Percentiles rank a stretch among this genome's conserved stretches.
These are phyloP conservation scores for Ceratocystis huliohia DNA, from an alignment of 2,329 filamentous ascomycete species.

Conservation along the genomic window DNA sequence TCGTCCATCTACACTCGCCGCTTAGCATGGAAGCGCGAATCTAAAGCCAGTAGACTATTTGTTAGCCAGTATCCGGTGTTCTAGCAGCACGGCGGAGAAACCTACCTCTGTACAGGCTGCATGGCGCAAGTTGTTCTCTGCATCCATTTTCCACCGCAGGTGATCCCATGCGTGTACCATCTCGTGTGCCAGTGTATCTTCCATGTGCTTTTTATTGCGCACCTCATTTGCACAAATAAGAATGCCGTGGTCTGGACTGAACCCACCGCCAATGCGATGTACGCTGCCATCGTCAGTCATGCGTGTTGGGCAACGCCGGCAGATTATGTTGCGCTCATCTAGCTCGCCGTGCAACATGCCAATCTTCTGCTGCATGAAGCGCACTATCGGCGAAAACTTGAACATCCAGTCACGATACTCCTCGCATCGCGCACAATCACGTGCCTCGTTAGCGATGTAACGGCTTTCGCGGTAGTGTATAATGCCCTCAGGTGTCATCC, in stretches of 20 bases:
- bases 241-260: conserved; percentile 76
- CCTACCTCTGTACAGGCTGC: conserved; percentile 84
- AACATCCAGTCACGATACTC: conserved; percentile 72
- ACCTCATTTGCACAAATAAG: conserved; percentile 88
- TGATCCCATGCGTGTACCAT: conserved; percentile 98
- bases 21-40: conserved; percentile 87
- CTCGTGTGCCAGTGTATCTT: conserved; percentile 91
- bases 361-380: conserved; percentile 76
- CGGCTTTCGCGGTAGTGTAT: conserved; percentile 67
- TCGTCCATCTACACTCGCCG: conserved; percentile 82
- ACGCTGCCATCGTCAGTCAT: conserved; percentile 46
- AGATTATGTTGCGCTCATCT: conserved; percentile 63
- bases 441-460: conserved; percentile 61
- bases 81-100: conserved; percentile 1
- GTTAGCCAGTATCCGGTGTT: conserved; percentile 14
- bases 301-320: conserved; percentile 58
- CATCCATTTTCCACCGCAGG: conserved; percentile 80
- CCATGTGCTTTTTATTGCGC: conserved; percentile 63
- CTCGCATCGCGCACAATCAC: conserved; percentile 72
- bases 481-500: conserved; percentile 54
- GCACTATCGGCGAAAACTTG: conserved; percentile 69
- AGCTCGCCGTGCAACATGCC: conserved; percentile 64
- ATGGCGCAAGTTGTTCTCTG: conserved; percentile 65
- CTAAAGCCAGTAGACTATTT: conserved; percentile 32
- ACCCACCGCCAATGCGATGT: conserved; percentile 62